phyloP scores from a whole-genome alignment of 169 alveolate genomes.

The Babesia ovata region DNA sequence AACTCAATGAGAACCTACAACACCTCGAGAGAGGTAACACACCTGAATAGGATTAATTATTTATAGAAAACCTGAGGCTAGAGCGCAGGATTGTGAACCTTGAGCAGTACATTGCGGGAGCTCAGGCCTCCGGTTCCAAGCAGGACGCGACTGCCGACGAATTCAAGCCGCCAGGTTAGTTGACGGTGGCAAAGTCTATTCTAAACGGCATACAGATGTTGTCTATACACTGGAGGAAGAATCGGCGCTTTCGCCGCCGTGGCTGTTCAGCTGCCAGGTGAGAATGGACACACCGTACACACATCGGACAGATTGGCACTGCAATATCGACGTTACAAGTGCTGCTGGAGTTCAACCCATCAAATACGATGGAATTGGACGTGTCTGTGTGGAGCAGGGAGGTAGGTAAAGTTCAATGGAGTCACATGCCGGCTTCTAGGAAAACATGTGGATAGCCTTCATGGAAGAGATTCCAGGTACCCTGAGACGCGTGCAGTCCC shows the following conservation, averaged over 20 bases:
- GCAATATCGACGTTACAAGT: conserved; percentile 89
- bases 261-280: conserved; percentile 89
- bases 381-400: conserved; percentile 87
- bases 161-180: conserved; percentile 44
- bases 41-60: conserved; percentile 13
- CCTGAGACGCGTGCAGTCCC: conserved; percentile 45
- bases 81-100: conserved; percentile 70
- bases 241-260: conserved; percentile 83
- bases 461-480: conserved; percentile 80
- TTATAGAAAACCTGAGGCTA: conserved; percentile 64
- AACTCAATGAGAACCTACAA: conserved; percentile 85
- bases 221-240: conserved; percentile 71
- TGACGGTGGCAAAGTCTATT: background rate
- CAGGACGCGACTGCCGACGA: conserved; percentile 8
- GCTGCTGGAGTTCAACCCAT: conserved; percentile 83
- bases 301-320: conserved; percentile 75
- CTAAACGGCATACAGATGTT: conserved; percentile 5
- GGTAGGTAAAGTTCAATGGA: conserved; percentile 30
- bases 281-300: background rate
- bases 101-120: conserved; percentile 57
- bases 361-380: conserved; percentile 83
- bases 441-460: conserved; percentile 85
- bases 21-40: conserved; percentile 83
- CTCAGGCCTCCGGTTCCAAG: conserved; percentile 1
- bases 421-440: conserved; percentile 50